Conservation (phyloP, 768 basidiomycete genomes). For the Cubamyces lactineus region DNA sequence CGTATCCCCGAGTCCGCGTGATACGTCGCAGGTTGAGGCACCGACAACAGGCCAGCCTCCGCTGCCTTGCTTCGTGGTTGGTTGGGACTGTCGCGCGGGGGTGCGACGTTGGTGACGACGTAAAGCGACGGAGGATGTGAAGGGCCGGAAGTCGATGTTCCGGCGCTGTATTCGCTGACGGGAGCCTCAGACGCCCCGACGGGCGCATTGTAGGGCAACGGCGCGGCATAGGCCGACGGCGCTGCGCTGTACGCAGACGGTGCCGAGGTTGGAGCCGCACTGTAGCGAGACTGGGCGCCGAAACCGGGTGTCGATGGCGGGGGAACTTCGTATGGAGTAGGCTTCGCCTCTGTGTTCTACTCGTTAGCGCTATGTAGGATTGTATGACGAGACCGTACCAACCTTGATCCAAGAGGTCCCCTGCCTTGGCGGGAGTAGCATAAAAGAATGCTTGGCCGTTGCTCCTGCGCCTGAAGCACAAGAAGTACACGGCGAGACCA, state of each 20-base stretch:
- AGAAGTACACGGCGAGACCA: slow-evolving; percentile 13
- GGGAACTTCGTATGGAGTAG: slow-evolving; percentile 7
- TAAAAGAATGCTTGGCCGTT: slow-evolving; percentile 18
- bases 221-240: not conserved
- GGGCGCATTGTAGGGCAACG: not conserved
- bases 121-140: slow-evolving; percentile 3
- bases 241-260: slow-evolving; percentile 6
- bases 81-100: slow-evolving; percentile 6
- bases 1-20: slow-evolving; percentile 28
- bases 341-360: slow-evolving; percentile 6
- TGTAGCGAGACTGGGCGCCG: not conserved
- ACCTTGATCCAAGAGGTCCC: slow-evolving; percentile 13
- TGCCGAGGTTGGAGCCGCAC: not conserved
- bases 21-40: slow-evolving; percentile 20
- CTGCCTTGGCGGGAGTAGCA: slow-evolving; percentile 5
- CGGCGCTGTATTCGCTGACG: slow-evolving; percentile 14
- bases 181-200: slow-evolving; percentile 11
- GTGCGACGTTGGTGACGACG: slow-evolving; percentile 2
- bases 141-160: slow-evolving; percentile 2
- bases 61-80: slow-evolving; percentile 27
- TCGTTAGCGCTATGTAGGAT: not conserved
- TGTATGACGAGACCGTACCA: not conserved
- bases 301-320: not conserved
- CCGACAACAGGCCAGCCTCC: slow-evolving; percentile 25
- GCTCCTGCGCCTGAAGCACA: slow-evolving; percentile 16